Evolutionary conservation across 2,329 filamentous ascomycete genomes (phyloP).

Genomic region (Xylogone sp.): DNA sequence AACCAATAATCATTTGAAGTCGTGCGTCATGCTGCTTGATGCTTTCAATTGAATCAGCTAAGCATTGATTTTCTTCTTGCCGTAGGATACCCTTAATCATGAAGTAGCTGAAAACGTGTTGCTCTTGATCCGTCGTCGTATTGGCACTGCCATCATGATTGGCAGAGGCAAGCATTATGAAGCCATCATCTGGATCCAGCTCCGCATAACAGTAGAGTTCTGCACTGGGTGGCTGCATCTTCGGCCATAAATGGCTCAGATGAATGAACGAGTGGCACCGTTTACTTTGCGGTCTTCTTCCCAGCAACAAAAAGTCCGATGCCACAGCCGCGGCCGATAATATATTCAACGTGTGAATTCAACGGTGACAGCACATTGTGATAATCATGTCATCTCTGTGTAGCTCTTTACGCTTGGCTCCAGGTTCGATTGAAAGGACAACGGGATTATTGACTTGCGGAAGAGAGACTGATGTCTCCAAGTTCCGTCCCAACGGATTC

Average conservation of each 20-base stretch:
- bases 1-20: slow-evolving; percentile 22
- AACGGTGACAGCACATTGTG: slow-evolving; percentile 13
- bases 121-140: slow-evolving; percentile 20
- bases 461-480: slow-evolving; percentile 12
- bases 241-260: slow-evolving; percentile 16
- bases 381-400: slow-evolving; percentile 31
- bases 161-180: slow-evolving; percentile 6
- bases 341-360: slow-evolving; percentile 8
- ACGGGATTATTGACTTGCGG: slow-evolving; percentile 28
- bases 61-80: slow-evolving; percentile 25
- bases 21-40: slow-evolving; percentile 15
- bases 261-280: slow-evolving; percentile 29
- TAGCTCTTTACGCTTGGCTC: slow-evolving; percentile 32
- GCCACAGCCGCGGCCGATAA: slow-evolving; percentile 20
- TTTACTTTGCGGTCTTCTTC: slow-evolving; percentile 23
- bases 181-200: slow-evolving; percentile 2
- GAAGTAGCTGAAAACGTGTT: slow-evolving; percentile 21
- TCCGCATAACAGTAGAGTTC: slow-evolving; percentile 1
- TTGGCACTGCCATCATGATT: slow-evolving; percentile 25
- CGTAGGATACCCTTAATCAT: slow-evolving; percentile 18
- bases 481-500: slow-evolving; percentile 9
- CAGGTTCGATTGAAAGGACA: slow-evolving; percentile 28
- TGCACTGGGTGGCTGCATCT: not conserved
- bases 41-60: slow-evolving; percentile 18
- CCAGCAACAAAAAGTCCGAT: slow-evolving; percentile 11